Percentiles rank a stretch among this genome's conserved stretches.
Evolutionary conservation across 2,329 filamentous ascomycete species (phyloP).

Genomic region (Colletotrichum scovillei): DNA sequence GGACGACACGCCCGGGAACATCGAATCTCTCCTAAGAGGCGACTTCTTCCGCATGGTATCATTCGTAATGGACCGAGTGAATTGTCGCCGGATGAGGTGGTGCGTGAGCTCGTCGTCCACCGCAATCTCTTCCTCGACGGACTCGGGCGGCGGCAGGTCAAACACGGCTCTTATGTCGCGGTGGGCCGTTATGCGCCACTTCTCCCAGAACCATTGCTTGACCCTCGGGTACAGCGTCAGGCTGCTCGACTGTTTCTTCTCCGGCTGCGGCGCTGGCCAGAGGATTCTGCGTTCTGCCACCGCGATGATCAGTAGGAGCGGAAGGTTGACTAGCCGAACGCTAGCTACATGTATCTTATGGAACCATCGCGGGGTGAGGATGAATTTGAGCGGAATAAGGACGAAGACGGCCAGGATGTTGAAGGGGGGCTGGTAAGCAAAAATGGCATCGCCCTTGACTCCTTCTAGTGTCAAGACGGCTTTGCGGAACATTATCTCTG

Average conservation of each 20-base stretch:
- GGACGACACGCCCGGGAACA: conserved; percentile 63
- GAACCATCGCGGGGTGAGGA: conserved; percentile 86
- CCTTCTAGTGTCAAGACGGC: conserved; percentile 87
- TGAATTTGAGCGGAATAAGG: conserved; percentile 80
- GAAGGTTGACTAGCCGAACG: conserved; percentile 80
- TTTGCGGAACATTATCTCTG: conserved; percentile 86
- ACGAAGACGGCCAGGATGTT: conserved; percentile 82
- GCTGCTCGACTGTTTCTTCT: conserved; percentile 36
- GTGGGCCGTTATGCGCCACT: conserved; percentile 76
- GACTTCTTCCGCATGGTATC: conserved; percentile 45
- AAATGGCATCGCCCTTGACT: conserved; percentile 86
- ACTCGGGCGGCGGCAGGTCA: conserved; percentile 75
- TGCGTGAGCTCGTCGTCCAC: conserved; percentile 69
- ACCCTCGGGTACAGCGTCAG: conserved; percentile 40
- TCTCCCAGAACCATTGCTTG: conserved; percentile 70
- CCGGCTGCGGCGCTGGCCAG: conserved; percentile 57
- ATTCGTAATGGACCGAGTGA: conserved; percentile 57
- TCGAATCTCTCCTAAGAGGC: conserved; percentile 64
- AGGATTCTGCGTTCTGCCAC: conserved; percentile 76
- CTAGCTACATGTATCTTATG: conserved; percentile 88
- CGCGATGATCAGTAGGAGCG: conserved; percentile 77
- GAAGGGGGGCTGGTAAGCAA: conserved; percentile 85
- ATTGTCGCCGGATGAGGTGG: conserved; percentile 69
- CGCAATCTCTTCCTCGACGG: conserved; percentile 66
- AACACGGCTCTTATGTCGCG: conserved; percentile 80